A percentile compares a stretch with the other conserved stretches of the same genome.
phyloP scores from a whole-genome alignment of 176 grass and related monocot genomes.

The Stipa capillata region DNA sequence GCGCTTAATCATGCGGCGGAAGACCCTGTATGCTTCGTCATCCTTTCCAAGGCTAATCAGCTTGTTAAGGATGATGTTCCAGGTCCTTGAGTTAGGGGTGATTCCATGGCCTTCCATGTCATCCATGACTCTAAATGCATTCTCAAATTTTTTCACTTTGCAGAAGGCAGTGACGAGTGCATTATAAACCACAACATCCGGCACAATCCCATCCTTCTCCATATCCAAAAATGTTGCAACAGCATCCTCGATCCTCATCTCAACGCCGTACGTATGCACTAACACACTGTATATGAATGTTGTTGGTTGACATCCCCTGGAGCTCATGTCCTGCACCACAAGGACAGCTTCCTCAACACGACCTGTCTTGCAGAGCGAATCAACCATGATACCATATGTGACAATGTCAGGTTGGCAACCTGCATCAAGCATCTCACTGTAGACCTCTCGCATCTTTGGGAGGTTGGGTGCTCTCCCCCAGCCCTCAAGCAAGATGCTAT shows the following conservation, averaged over 20 bases:
- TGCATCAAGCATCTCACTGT: conserved; percentile 51
- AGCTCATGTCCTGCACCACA: conserved; percentile 65
- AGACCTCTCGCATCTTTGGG: conserved; percentile 84
- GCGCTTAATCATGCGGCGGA: conserved; percentile 71
- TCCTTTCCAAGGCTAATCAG: conserved; percentile 57
- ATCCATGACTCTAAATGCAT: conserved; percentile 67
- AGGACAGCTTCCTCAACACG: conserved; percentile 63
- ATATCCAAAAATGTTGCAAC: conserved; percentile 79
- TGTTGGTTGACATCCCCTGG: conserved; percentile 52
- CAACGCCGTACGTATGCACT: conserved; percentile 74
- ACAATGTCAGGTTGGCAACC: conserved; percentile 83
- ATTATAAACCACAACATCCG: conserved; percentile 90
- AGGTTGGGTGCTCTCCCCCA: conserved; percentile 90
- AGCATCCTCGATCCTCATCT: conserved; percentile 82
- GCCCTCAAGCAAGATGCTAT: conserved; percentile 94
- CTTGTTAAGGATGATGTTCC: conserved; percentile 76
- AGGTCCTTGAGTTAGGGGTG: conserved; percentile 63
- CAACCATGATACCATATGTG: conserved; percentile 94
- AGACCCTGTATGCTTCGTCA: conserved; percentile 68
- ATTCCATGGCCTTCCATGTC: conserved; percentile 84
- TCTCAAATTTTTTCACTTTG: conserved; percentile 62
- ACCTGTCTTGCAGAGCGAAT: conserved; percentile 74
- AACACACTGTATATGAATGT: conserved; percentile 82
- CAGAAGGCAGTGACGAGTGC: conserved; percentile 82
- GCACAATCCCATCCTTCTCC: conserved; percentile 64